Evolutionary conservation across 2,329 filamentous ascomycete genomes (phyloP), one percentile per base, ranked within the genome.

Genomic region (Fusarium sp.): DNA sequence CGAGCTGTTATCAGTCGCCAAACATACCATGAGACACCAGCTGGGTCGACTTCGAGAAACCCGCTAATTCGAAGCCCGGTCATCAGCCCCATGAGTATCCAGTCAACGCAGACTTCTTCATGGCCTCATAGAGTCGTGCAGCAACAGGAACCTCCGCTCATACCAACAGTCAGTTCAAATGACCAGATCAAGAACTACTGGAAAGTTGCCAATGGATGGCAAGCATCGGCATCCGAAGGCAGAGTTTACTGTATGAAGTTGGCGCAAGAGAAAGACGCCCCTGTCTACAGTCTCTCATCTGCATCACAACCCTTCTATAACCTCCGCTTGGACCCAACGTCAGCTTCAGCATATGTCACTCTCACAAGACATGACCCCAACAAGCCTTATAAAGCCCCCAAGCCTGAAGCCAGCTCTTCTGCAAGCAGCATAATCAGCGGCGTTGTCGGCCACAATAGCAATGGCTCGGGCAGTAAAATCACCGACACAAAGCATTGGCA

Each of bases 141-240:
- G 7, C 61, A 64, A 35, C 61, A 65, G 6, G 81, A 84, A 30
- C 79, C 83, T 1, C 81, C 84, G 0, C 66, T 78, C 2, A 80
- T 83, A 19, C 84, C 86, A 13, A 78, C 81, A 2, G 81, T 86
- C 6, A 86, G 83, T 73, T 84, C 85, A 0, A 88, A 84, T 2
- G 86, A 89, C 44, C 85, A 91, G 65, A 83, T 92, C 35, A 86
- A 86, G 67, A 83, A 84, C 50, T 83, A 91, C 10, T 92, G 90
- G 90, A 87, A 90, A 71, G 88, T 88, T 1, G 82, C 87, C 62
- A 92, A 92, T 74, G 90, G 90, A 14, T 92, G 88, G 88, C 84
- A 87, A 72, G 89, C 89, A 3, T 85, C 88, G 0, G 76, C 82
- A 1, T 82, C 83, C 4, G 87, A 90, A 73, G 87, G 87, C 7